phyloP scores from a whole-genome alignment of 805 yeast genomes.

The Kuraishia hungarica region DNA sequence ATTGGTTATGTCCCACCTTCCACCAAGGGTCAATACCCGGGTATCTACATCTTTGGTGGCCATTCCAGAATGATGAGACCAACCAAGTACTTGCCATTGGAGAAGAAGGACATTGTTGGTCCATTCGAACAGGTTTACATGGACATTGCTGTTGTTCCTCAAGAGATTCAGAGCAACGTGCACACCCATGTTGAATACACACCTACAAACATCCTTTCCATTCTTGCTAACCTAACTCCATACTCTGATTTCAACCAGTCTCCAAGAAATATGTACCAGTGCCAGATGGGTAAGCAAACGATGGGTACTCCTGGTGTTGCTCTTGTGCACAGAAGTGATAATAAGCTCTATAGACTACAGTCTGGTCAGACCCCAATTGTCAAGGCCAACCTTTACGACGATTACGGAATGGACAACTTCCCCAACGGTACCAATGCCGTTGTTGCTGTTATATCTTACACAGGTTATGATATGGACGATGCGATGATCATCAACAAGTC shows the following conservation, averaged over 20 bases:
- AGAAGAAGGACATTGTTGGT: constrained; percentile 80
- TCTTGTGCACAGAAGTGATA: constrained; percentile 83
- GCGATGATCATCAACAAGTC: constrained; percentile 98
- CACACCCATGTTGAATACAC: constrained; percentile 93
- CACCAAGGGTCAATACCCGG: constrained; percentile 93
- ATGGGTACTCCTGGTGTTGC: constrained; percentile 99
- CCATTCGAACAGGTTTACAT: constrained; percentile 98
- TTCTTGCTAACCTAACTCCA: constrained; percentile 94
- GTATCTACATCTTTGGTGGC: constrained; percentile 85
- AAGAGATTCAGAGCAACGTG: constrained; percentile 70
- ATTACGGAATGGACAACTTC: constrained; percentile 95
- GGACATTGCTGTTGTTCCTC: constrained; percentile 92
- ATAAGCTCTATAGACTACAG: constrained; percentile 87
- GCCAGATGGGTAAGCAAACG: constrained; percentile 99
- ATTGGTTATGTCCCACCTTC: constrained; percentile 97
- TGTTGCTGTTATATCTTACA: constrained; percentile 96
- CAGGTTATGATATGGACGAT: constrained; percentile 99
- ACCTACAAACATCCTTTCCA: constrained; percentile 91
- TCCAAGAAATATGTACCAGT: constrained; percentile 99
- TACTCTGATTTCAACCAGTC: constrained; percentile 98
- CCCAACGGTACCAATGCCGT: constrained; percentile 98
- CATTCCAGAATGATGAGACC: constrained; percentile 95
- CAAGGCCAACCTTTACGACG: constrained; percentile 86
- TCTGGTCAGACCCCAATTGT: constrained; percentile 97
- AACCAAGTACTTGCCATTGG: constrained; percentile 81